Base-by-base conservation (phyloP, 2,329 filamentous ascomycete species). In the Neopestalotiopsis sp. region DNA sequence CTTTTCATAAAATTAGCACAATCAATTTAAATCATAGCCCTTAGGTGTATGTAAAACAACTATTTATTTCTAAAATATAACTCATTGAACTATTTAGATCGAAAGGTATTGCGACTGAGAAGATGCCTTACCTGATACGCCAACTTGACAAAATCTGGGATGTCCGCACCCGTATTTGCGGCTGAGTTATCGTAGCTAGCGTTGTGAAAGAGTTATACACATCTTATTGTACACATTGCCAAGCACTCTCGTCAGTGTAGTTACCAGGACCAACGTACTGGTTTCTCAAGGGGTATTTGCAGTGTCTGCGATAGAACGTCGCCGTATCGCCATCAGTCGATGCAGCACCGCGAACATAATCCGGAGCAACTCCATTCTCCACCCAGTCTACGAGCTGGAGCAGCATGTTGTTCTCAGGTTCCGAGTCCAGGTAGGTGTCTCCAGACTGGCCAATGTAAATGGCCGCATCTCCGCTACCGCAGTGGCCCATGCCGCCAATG, bases 401-500 rank as follows among this genome's bases (percentile, higher is more conserved):
- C 20, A 86, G 73, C 0, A 84, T 75, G 65, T 86, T 85, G 66
- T 81, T 74, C 9, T 80, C 76, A 0, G 81, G 78, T 5, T 82
- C 78, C 12, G 75, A 62, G 28, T 75, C 72, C 1, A 73, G 59
- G 5, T 71, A 65, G 6, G 68, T 60, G 1, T 66, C 70, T 3
- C 67, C 69, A 4, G 67, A 66, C 30, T 80, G 75, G 2, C 78
- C 77, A 9, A 80, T 72, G 10, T 70, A 69, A 10, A 67, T 76
- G 1, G 84, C 82, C 1, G 84, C 84, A 14, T 75, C 74, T 4
- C 86, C 86, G 5, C 82, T 82, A 10, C 66, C 71, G 73, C 86
- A 89, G 74, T 89, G 87, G 2, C 76, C 79, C 78, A 87, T 85
- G 5, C 86, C 86, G 4, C 81, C 83, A 69, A 89, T 82, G 45